Base-by-base conservation (phyloP, 352 stramenopile species). In the Phytophthora vignae region DNA sequence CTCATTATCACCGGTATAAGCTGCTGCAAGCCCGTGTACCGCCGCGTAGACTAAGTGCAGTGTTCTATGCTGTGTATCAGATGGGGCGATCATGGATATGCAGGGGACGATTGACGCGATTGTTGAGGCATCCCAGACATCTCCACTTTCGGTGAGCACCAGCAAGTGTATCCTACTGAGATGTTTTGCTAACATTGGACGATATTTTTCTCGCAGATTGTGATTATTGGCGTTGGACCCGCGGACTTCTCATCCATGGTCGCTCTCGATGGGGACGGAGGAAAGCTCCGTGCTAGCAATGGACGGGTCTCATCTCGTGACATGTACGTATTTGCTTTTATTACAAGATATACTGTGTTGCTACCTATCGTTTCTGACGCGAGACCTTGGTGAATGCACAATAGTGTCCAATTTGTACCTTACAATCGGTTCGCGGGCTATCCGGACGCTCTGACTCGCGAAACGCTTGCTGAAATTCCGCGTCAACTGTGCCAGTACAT, bases 21-120 rank as follows among this genome's bases (percentile, higher is more conserved):
- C n/a, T n/a, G 40, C 40, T 48, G 40, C 40, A 48, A 9, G 53
- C 11, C 5, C 36, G 42, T 7, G 14, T 60, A 17, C 33, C 17
- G 19, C 25, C 46, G 11, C 15, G 7, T 60, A 40, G 54, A 8
- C 17, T 58, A 33, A 61, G 27, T 55, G 7, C 19, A 8, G 15
- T n/a, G 8, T 4, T 56, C 27, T 65, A 25, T 11, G 38, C 11
- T 27, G 12, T 17, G 9, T 29, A 50, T 60, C 60, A 86, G 83
- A 97, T 70, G 91, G 90, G 38, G 87, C 80, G 22, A 97, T 97
- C 53, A 95, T 96, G 80, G 91, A 97, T 65, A 96, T 97, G 87
- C 75, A 90, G 21, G 64, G 60, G 15, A 92, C 84, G 11, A 83
- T 89, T 60, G 77, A 85, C 27, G 74, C 83, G 5, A 74, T 94